Conservation (phyloP, 1,284 basidiomycete genomes). For the Austropuccinia psidii region DNA sequence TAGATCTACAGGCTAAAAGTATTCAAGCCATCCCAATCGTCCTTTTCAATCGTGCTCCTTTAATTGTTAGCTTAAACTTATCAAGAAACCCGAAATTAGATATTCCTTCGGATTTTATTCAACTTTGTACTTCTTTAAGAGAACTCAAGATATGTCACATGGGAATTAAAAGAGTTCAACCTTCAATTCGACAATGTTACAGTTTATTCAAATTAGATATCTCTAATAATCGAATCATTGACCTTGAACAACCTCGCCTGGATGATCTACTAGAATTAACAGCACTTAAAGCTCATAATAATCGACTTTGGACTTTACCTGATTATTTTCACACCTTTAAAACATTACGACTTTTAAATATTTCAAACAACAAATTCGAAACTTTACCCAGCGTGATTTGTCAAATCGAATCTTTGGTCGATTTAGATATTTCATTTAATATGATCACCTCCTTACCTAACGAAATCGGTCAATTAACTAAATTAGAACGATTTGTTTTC, state of each 20-base stretch:
- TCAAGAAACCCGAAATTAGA: slow-evolving; percentile 94
- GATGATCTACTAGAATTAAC: slow-evolving; percentile 67
- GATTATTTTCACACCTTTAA: slow-evolving; percentile 71
- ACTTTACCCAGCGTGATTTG: slow-evolving; percentile 70
- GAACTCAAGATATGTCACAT: slow-evolving; percentile 86
- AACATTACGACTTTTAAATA: slow-evolving; percentile 71
- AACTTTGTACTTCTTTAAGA: slow-evolving; percentile 72
- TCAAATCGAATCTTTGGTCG: slow-evolving; percentile 64
- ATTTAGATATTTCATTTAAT: slow-evolving; percentile 95
- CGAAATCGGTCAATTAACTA: slow-evolving; percentile 63
- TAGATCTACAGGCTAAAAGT: slow-evolving; percentile 75
- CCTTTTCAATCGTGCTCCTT: slow-evolving; percentile 76
- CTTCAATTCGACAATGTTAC: slow-evolving; percentile 66
- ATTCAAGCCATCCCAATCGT: slow-evolving; percentile 84
- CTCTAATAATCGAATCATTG: slow-evolving; percentile 83
- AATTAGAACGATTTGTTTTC: slow-evolving; percentile 69
- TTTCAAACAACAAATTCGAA: slow-evolving; percentile 94
- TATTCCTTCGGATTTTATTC: slow-evolving; percentile 91
- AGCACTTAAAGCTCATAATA: slow-evolving; percentile 79
- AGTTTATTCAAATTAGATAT: slow-evolving; percentile 78
- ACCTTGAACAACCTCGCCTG: slow-evolving; percentile 76
- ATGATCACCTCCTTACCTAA: slow-evolving; percentile 72
- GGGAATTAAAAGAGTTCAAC: slow-evolving; percentile 88
- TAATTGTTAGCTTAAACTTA: slow-evolving; percentile 77
- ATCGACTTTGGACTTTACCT: slow-evolving; percentile 78